Evolutionary conservation across 306 rosid genomes (phyloP).

Genomic region (Cajanus cajan): DNA sequence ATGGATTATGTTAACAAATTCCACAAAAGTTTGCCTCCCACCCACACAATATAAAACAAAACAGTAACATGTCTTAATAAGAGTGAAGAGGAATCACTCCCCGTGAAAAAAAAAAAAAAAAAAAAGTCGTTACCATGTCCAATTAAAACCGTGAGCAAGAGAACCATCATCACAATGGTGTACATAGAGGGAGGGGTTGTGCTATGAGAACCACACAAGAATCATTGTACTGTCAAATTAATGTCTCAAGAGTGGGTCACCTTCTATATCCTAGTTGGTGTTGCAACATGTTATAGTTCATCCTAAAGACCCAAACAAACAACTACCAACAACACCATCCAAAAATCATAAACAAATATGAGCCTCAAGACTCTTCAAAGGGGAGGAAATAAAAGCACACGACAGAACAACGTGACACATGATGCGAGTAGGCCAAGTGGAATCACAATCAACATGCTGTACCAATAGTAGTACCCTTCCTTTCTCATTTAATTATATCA

Average conservation of each 20-base stretch:
- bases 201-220: slow-evolving; percentile 1
- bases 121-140: no score
- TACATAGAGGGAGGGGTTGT: slow-evolving; percentile 2
- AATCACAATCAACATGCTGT: neutral
- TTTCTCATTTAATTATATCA: neutral
- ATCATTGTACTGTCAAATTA: neutral
- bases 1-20: no score
- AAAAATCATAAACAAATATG: neutral
- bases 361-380: neutral
- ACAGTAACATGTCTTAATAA: no score
- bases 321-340: neutral
- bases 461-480: neutral
- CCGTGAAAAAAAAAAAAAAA: no score
- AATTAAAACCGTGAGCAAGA: neutral
- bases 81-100: no score
- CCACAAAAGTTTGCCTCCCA: no score
- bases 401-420: neutral
- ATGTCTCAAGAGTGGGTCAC: slow-evolving; percentile 1
- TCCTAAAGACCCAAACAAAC: neutral
- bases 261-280: neutral
- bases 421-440: neutral
- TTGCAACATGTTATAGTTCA: neutral
- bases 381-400: neutral
- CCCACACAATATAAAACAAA: no score
- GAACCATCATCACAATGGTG: neutral